Evolutionary conservation across 495 filamentous ascomycete species (phyloP), one percentile per base, ranked within the genome.

Genomic region (Chaetomium tenue): DNA sequence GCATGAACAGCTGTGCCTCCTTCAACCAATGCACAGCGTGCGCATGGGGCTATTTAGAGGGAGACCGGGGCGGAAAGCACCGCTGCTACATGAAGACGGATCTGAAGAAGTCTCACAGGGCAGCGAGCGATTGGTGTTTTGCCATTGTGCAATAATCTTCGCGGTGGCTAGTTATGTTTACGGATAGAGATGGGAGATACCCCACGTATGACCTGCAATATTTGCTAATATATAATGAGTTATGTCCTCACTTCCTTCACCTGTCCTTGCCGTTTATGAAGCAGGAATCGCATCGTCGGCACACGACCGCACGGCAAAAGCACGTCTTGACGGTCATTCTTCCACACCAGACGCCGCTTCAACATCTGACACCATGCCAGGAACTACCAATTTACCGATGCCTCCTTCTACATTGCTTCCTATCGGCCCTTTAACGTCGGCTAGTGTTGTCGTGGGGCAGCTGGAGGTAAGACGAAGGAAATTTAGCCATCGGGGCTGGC

Each of bases 31-130:
- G 80, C 62, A 79, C 76, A 0, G 79, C 73, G 13, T 77, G 74
- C 40, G 70, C 70, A 3, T 82, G 80, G 80, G 80, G 80, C 0
- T 73, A 70, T 46, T 52, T 80, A 8, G 56, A 70, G 5, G 79
- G 77, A 2, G 80, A 82, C 60, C 51, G 53, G 1, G 76, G 73
- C 0, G 64, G 63, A 4, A 66, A 70, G 23, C 75, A 78, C 42
- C 74, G 74, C 4, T 82, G 80, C 61, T 82, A 72, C 69, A 66
- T 82, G 60, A 82, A 82, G 70, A 74, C 62, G 16, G 61, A 69
- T 26, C 64, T 82, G 60, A 70, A 69, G 65, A 65, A 63, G 30
- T n/a, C 71, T 7, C 77, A 79, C 63, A 60, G 57, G 22, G 70
- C 74, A 1, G 68, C 70, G 18, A 44, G 51, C 20, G 76, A 79